Percentiles rank a stretch among this genome's conserved stretches.
These are phyloP conservation scores for Globisporangium cederbergense DNA, from an alignment of 352 stramenopile species.

Conservation along the genomic window DNA sequence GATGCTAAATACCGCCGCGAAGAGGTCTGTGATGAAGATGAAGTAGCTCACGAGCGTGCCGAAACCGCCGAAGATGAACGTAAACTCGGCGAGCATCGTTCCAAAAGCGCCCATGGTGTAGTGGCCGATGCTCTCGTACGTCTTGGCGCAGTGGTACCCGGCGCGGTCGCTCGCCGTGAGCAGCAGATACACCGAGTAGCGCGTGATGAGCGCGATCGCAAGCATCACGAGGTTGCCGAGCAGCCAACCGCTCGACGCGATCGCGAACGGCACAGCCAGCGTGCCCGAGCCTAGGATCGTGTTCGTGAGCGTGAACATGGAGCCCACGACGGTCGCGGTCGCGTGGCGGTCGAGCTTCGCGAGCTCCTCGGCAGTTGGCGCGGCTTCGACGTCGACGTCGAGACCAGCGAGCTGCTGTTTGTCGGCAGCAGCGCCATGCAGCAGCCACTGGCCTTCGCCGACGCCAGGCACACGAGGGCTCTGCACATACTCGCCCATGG, in stretches of 20 bases:
- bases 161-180: slow-evolving; percentile 61
- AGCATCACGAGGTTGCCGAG: slow-evolving; percentile 69
- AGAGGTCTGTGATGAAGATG: slow-evolving; percentile 78
- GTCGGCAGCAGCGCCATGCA: slow-evolving; percentile 16
- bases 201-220: slow-evolving; percentile 62
- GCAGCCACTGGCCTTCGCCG: slow-evolving; percentile 28
- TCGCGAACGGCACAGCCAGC: slow-evolving; percentile 66
- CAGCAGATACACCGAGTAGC: slow-evolving; percentile 72
- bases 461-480: slow-evolving; percentile 31
- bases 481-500: slow-evolving; percentile 79
- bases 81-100: slow-evolving; percentile 68
- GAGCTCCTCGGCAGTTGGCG: slow-evolving; percentile 18
- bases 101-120: slow-evolving; percentile 64
- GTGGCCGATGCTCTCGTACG: slow-evolving; percentile 73
- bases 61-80: slow-evolving; percentile 83
- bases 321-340: slow-evolving; percentile 56
- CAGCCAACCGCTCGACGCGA: slow-evolving; percentile 69
- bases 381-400: slow-evolving; percentile 14
- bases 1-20: slow-evolving; percentile 41
- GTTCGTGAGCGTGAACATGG: slow-evolving; percentile 72
- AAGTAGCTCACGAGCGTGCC: slow-evolving; percentile 80
- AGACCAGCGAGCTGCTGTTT: slow-evolving; percentile 15
- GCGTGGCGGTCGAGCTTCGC: slow-evolving; percentile 24
- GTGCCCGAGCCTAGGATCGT: slow-evolving; percentile 75
- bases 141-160: slow-evolving; percentile 57